These are phyloP conservation scores for Tylopilus vinaceipallidus DNA, from an alignment of 768 basidiomycete species.

Conservation along the genomic window DNA sequence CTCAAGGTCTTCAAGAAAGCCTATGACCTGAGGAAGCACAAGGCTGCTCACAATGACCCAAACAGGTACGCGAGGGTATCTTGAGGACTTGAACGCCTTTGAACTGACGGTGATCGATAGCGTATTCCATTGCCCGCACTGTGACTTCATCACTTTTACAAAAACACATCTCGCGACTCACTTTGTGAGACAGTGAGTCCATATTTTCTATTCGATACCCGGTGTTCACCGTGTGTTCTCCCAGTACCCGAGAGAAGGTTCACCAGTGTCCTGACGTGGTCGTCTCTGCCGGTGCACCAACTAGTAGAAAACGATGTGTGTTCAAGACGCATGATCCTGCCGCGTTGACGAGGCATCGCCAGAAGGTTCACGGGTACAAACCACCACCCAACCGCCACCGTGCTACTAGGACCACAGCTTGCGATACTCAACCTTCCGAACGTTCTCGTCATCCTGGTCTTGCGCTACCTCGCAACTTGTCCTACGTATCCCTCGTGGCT, in stretches of 20 bases:
- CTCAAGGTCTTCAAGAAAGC: conserved; percentile 12
- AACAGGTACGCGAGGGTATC: conserved; percentile 1
- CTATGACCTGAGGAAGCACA: conserved; percentile 25
- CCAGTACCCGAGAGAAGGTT: conserved; percentile 23
- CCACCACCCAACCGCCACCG: conserved; percentile 6
- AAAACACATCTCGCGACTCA: conserved; percentile 26
- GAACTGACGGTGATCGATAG: conserved; percentile 4
- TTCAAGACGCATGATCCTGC: conserved; percentile 29
- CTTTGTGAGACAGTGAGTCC: conserved; percentile 17
- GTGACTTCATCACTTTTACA: conserved; percentile 15
- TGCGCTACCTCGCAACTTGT: not conserved
- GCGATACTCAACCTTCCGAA: not conserved
- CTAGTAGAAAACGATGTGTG: conserved; percentile 7
- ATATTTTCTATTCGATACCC: not conserved
- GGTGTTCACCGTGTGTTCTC: not conserved
- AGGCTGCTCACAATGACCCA: conserved; percentile 10
- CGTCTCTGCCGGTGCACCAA: not conserved
- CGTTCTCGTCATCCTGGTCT: not conserved
- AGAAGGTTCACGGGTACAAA: conserved; percentile 19
- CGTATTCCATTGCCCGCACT: conserved; percentile 18
- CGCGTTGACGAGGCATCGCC: conserved; percentile 25
- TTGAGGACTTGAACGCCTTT: not conserved
- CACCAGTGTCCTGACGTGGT: conserved; percentile 15
- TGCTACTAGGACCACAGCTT: not conserved
- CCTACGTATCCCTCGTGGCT: not conserved